phyloP scores from a whole-genome alignment of 139 green algal species.

The Astrephomene gubernaculifera region DNA sequence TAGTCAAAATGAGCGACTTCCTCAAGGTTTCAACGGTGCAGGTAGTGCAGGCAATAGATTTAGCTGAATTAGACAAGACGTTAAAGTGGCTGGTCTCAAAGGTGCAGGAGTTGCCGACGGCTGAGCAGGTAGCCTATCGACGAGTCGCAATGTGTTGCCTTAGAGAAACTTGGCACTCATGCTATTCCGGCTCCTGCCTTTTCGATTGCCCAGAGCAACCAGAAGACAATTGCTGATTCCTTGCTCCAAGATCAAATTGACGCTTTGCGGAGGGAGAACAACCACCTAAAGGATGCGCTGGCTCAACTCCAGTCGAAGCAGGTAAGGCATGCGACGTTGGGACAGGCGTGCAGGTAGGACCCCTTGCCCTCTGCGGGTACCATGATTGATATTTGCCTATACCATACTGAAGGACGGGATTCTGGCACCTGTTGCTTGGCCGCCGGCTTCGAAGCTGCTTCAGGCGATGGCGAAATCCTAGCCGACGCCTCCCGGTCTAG shows the following conservation, averaged over 20 bases:
- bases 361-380: no score
- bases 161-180: no score
- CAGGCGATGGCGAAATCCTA: no score
- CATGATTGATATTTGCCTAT: no score
- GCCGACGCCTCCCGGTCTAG: no score
- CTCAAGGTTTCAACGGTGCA: slow-evolving; percentile 28
- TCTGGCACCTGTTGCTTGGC: no score
- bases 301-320: slow-evolving; percentile 21
- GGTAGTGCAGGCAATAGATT: slow-evolving; percentile 18
- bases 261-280: slow-evolving; percentile 17
- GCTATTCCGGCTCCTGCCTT: no score
- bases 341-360: no score
- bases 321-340: not conserved
- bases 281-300: not conserved
- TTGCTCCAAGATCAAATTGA: slow-evolving; percentile 40
- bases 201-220: not conserved
- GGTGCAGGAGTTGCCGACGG: slow-evolving; percentile 9
- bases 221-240: slow-evolving; percentile 25
- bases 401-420: no score
- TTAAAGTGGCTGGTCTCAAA: slow-evolving; percentile 15
- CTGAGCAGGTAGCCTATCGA: not conserved
- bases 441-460: no score
- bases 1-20: not conserved
- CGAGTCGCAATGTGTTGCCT: no score
- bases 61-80: slow-evolving; percentile 26